These are phyloP conservation scores for Magnaporthiopsis incrustans DNA, from an alignment of 2,329 filamentous ascomycete genomes.

Conservation along the genomic window DNA sequence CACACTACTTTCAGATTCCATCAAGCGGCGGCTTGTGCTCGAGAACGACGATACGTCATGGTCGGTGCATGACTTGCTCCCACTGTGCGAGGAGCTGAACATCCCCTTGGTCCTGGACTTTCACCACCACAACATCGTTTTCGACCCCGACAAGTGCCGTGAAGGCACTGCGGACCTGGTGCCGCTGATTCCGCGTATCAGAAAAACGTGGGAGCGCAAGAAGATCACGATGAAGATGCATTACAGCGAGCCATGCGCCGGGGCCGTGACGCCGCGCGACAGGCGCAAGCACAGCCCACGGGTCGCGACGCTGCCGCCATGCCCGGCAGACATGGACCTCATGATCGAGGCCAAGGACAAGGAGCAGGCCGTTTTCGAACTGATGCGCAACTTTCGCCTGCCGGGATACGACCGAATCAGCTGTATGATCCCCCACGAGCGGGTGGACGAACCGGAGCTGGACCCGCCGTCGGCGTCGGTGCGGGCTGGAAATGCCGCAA, in stretches of 20 bases:
- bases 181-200: slow-evolving; percentile 65
- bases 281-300: slow-evolving; percentile 79
- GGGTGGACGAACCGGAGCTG: slow-evolving; percentile 65
- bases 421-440: slow-evolving; percentile 68
- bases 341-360: slow-evolving; percentile 99
- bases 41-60: slow-evolving; percentile 94
- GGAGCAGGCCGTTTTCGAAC: slow-evolving; percentile 89
- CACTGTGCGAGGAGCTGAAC: slow-evolving; percentile 86
- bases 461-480: slow-evolving; percentile 17
- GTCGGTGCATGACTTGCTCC: slow-evolving; percentile 85
- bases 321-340: slow-evolving; percentile 76
- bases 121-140: slow-evolving; percentile 93
- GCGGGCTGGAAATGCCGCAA: not conserved
- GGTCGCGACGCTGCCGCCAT: slow-evolving; percentile 74
- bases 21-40: slow-evolving; percentile 77
- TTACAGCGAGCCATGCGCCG: slow-evolving; percentile 73
- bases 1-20: slow-evolving; percentile 51
- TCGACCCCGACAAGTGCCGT: slow-evolving; percentile 62
- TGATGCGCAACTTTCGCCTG: slow-evolving; percentile 82
- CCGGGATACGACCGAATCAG: slow-evolving; percentile 71
- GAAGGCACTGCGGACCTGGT: slow-evolving; percentile 83
- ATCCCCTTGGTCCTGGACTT: slow-evolving; percentile 90
- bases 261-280: slow-evolving; percentile 70
- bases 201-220: slow-evolving; percentile 76
- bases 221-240: slow-evolving; percentile 93